Evolutionary conservation across 2,329 filamentous ascomycete genomes (phyloP), one percentile per base, ranked within the genome.

Genomic region (Penicillium janthinellum): DNA sequence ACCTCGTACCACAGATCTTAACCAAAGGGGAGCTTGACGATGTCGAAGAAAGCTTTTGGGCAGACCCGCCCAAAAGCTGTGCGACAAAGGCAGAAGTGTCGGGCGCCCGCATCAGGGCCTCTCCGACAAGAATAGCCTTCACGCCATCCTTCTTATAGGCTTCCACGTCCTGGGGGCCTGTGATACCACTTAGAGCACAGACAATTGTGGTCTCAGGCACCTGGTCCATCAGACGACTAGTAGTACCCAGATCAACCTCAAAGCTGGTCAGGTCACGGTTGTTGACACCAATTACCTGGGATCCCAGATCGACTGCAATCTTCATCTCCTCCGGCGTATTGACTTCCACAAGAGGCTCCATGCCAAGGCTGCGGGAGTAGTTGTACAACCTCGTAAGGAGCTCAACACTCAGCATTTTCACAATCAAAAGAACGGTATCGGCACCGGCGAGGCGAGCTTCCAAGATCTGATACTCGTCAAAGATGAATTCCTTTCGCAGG

Each of bases 341-440:
- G 31, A 99, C 95, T 75, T 99, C 95, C 1, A 99, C 95, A 34
- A 99, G 79, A 37, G 95, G 95, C 78, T 99, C 96, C 95, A 99
- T 99, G 17, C 93, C 94, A 2, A 99, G 83, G 2, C 89, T 92
- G 45, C 88, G 83, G 1, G 92, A 97, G 79, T 98, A 99, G 58
- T 88, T 84, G 81, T 97, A 99, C 11, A 99, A 82, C 47, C 86
- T 84, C 59, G 87, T 87, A 35, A 99, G 83, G 4, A 90, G 82
- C 31, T 87, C 86, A 28, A 85, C 80, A 61, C 94, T 89, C 11
- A 99, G 86, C 95, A 99, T 99, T 81, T 99, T 99, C 54, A 99
- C 95, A 67, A 99, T 99, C 20, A 99, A 84, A 28, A 99, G 82
- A 17, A 99, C 89, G 0, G 94, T 97, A 76, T 99, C 94, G 7